Base-by-base conservation (phyloP, 2,329 filamentous ascomycete genomes). In the Botryotinia narcissicola region DNA sequence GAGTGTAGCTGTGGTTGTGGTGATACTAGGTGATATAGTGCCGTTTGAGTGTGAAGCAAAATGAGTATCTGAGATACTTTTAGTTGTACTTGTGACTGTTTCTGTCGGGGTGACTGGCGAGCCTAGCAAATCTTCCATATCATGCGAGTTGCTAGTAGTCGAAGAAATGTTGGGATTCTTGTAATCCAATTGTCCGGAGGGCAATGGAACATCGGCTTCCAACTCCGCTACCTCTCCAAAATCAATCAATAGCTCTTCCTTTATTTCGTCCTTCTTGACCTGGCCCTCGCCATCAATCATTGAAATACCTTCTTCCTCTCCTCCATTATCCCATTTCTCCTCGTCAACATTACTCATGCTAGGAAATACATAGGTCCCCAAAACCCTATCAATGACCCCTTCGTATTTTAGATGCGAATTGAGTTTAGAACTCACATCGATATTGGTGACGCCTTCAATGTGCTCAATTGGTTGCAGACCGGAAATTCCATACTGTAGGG, bases 401-500 rank as follows among this genome's bases (percentile, higher is more conserved):
- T 90, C 88, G 80, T 95, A 95, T 77, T 89, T 86, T 73, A 92
- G 82, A 82, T 95, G 92, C 32, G 90, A 91, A 75, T 84, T 88
- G 74, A 93, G 86, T 75, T 90, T 84, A 74, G 89, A 86, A 76
- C 88, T 91, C 40, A 90, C 83, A 75, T 88, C 82, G 8, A 88
- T 78, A 73, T 88, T 88, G 74, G 87, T 85, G 71, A 91, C 84
- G 57, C 87, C 86, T 70, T 86, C 84, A 4, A 94, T 89, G 22
- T 90, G 91, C 59, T 88, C 85, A 46, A 96, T 88, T 25, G 88
- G 87, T 81, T 97, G 92, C 29, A 98, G 83, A 0, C 95, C 95
- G 0, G 95, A 94, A 48, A 98, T 87, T 2, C 95, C 95, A 75
- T 92, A 91, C 76, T 96, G 91, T 68, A 95, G 88, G 77, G 91